A percentile compares a stretch with the other conserved stretches of the same genome.
Conservation (phyloP, 768 basidiomycete species). For the Pleurotus djamor region DNA sequence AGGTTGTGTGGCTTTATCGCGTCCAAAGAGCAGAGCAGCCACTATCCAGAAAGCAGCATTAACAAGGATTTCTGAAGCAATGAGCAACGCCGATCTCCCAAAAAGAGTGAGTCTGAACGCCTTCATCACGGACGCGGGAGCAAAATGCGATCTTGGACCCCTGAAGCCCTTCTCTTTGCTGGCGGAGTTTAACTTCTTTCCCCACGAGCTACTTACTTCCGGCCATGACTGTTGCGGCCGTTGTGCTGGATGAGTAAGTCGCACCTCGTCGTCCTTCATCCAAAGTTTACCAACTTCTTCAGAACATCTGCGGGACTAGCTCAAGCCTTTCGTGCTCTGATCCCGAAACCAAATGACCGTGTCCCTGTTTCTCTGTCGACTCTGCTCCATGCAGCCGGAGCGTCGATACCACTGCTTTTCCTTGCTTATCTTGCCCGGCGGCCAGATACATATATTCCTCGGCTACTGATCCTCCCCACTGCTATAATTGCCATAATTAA, state of each 20-base stretch:
- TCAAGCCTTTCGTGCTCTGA: conserved; percentile 40
- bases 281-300: not conserved
- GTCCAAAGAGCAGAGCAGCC: conserved; percentile 62
- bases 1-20: conserved; percentile 41
- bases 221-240: too few species aligned
- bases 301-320: conserved; percentile 27
- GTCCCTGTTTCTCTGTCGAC: conserved; percentile 45
- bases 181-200: too few species aligned
- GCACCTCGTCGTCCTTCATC: too few species aligned
- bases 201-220: not conserved
- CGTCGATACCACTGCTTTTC: conserved; percentile 50
- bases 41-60: conserved; percentile 74
- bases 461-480: conserved; percentile 61
- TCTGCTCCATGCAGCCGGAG: conserved; percentile 28
- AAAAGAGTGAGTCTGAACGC: conserved; percentile 53
- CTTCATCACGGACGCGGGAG: too few species aligned
- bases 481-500: conserved; percentile 47
- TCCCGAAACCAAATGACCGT: conserved; percentile 51
- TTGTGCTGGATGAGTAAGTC: too few species aligned
- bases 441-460: conserved; percentile 59
- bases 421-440: conserved; percentile 73
- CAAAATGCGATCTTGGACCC: too few species aligned
- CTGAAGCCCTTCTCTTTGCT: too few species aligned
- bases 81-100: conserved; percentile 65
- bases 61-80: conserved; percentile 51